phyloP scores from a whole-genome alignment of 2,329 filamentous ascomycete genomes.

The Verticillium longisporum region DNA sequence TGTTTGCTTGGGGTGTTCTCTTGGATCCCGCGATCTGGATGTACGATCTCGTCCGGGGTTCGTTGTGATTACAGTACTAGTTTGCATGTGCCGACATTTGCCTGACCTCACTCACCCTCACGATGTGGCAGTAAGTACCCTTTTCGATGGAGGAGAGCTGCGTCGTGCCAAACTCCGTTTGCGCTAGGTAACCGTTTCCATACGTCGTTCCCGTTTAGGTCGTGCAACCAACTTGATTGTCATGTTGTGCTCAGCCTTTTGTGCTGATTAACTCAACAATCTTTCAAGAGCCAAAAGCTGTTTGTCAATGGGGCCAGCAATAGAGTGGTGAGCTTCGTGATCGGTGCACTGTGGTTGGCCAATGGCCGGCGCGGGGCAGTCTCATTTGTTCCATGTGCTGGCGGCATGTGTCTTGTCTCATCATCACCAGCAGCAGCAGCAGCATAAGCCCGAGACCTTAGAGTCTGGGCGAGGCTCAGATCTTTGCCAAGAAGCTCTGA shows the following conservation, averaged over 20 bases:
- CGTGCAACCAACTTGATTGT: not conserved
- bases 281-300: not conserved
- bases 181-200: not conserved
- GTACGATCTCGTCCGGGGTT: not conserved
- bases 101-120: not conserved
- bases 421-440: not conserved
- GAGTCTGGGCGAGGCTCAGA: not conserved
- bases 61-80: not conserved
- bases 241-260: not conserved
- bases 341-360: slow-evolving; percentile 22
- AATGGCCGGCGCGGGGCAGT: slow-evolving; percentile 17
- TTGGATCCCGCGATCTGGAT: not conserved
- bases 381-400: not conserved
- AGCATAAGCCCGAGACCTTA: not conserved
- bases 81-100: not conserved
- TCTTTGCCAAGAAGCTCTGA: not conserved
- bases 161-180: not conserved
- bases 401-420: not conserved
- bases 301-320: slow-evolving; percentile 7
- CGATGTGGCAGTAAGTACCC: not conserved
- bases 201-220: too few relatives aligned
- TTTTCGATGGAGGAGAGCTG: not conserved
- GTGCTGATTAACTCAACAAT: not conserved
- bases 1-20: not conserved
- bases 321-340: slow-evolving; percentile 13